phyloP scores from a whole-genome alignment of 208 protist genomes.

The Crithidia mellificae region DNA sequence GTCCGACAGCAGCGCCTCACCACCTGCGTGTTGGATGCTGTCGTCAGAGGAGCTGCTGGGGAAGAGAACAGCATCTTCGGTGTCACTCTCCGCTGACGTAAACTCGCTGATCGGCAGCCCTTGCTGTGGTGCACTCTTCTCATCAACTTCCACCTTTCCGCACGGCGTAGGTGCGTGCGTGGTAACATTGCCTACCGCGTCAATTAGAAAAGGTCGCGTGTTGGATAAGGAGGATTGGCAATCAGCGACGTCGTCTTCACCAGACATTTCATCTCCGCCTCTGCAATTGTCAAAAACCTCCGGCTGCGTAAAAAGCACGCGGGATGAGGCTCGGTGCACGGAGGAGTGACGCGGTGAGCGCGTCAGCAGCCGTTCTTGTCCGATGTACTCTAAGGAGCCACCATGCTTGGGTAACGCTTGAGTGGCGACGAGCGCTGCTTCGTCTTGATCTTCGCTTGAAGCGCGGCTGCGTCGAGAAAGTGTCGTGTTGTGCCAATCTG shows the following conservation, averaged over 20 bases:
- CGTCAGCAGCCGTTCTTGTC: too few relatives aligned
- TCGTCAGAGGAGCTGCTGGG: slow-evolving; percentile 8
- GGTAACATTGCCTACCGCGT: too few relatives aligned
- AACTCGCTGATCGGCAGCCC: too few relatives aligned
- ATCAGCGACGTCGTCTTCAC: neutral
- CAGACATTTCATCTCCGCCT: neutral
- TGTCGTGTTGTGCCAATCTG: neutral
- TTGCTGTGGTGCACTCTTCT: too few relatives aligned
- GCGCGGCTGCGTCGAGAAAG: neutral
- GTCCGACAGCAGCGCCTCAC: neutral
- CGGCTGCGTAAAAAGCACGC: slow-evolving; percentile 26
- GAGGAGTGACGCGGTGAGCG: slow-evolving; percentile 1
- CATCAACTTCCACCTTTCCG: neutral
- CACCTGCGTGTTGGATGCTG: neutral
- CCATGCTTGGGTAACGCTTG: too few relatives aligned
- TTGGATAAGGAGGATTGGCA: neutral
- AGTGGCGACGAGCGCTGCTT: too few relatives aligned
- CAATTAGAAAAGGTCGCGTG: neutral
- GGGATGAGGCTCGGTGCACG: neutral
- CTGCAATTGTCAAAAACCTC: slow-evolving; percentile 4
- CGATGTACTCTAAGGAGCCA: too few relatives aligned
- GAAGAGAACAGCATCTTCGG: slow-evolving; percentile 22
- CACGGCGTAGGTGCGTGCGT: too few relatives aligned
- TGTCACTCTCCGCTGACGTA: neutral
- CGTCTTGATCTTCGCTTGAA: too few relatives aligned